phyloP scores from a whole-genome alignment of 805 yeast genomes.

The Yamadazyma philogaea region DNA sequence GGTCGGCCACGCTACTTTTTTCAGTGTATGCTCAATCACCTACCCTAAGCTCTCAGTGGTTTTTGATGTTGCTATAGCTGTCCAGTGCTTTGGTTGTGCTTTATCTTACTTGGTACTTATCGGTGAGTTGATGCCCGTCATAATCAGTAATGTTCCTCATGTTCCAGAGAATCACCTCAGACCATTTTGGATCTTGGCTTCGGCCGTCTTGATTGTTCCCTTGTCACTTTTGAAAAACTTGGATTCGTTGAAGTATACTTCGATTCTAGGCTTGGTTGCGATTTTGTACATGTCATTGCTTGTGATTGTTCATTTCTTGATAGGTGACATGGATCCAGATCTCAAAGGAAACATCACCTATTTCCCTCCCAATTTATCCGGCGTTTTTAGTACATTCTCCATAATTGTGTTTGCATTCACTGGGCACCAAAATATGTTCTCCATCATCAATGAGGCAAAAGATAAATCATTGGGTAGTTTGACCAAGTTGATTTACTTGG shows the following conservation, averaged over 20 bases:
- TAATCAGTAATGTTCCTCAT: slow-evolving; percentile 29
- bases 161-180: slow-evolving; percentile 30
- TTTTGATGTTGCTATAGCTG: slow-evolving; percentile 72
- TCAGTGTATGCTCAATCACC: slow-evolving; percentile 61
- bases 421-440: slow-evolving; percentile 93
- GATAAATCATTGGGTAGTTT: slow-evolving; percentile 47
- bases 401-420: slow-evolving; percentile 92
- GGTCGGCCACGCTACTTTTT: slow-evolving; percentile 64
- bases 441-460: slow-evolving; percentile 76
- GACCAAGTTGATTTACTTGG: slow-evolving; percentile 40
- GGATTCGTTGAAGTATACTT: slow-evolving; percentile 82
- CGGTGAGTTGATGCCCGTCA: slow-evolving; percentile 75
- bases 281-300: slow-evolving; percentile 73
- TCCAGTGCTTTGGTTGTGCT: slow-evolving; percentile 79
- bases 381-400: slow-evolving; percentile 71
- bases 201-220: slow-evolving; percentile 47
- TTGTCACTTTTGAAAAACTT: slow-evolving; percentile 71
- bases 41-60: slow-evolving; percentile 64
- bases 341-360: slow-evolving; percentile 28
- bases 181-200: slow-evolving; percentile 58
- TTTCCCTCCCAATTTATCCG: slow-evolving; percentile 42
- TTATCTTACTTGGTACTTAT: slow-evolving; percentile 72
- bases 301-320: slow-evolving; percentile 67
- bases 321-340: slow-evolving; percentile 47
- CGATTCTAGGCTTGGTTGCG: slow-evolving; percentile 76